These are phyloP conservation scores for Oxalis stricta DNA, from an alignment of 441 rosid genomes.

Conservation along the genomic window DNA sequence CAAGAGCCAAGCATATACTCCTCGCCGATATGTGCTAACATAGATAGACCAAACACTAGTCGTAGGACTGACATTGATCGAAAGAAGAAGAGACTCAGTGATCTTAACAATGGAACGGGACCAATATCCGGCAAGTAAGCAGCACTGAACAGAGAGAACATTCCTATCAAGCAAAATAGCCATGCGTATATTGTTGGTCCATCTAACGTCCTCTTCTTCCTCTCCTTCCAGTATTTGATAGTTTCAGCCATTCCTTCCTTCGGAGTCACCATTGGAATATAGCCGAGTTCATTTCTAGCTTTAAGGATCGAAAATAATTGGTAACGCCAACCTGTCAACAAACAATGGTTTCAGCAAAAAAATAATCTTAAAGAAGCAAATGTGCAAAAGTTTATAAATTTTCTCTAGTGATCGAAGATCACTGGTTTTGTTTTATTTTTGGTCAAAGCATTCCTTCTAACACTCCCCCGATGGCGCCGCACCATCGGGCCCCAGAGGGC, in stretches of 20 bases:
- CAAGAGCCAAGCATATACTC: constrained; percentile 50
- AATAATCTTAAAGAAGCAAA: too few relatives aligned
- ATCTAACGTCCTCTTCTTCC: constrained; percentile 54
- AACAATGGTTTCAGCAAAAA: constrained; percentile 9
- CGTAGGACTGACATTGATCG: constrained; percentile 32
- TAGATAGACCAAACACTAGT: constrained; percentile 23
- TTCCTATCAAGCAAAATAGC: constrained; percentile 39
- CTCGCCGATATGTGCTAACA: constrained; percentile 37
- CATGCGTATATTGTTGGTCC: constrained; percentile 65
- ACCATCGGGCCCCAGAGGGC: too few relatives aligned
- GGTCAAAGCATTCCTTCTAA: too few relatives aligned
- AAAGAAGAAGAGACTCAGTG: constrained; percentile 37
- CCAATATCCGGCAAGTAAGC: constrained; percentile 66
- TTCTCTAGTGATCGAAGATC: too few relatives aligned
- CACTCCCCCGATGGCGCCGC: too few relatives aligned
- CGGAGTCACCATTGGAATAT: constrained; percentile 70
- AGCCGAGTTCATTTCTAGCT: constrained; percentile 83
- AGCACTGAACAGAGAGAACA: constrained; percentile 29
- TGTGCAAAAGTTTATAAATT: too few relatives aligned
- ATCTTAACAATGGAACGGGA: constrained; percentile 47
- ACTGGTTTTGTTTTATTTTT: too few relatives aligned
- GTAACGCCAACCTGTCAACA: constrained; percentile 71
- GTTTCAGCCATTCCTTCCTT: constrained; percentile 86
- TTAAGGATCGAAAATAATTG: constrained; percentile 76
- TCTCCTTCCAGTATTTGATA: constrained; percentile 61